Conservation (phyloP, 345 rosid species). For the Populus simonii region DNA sequence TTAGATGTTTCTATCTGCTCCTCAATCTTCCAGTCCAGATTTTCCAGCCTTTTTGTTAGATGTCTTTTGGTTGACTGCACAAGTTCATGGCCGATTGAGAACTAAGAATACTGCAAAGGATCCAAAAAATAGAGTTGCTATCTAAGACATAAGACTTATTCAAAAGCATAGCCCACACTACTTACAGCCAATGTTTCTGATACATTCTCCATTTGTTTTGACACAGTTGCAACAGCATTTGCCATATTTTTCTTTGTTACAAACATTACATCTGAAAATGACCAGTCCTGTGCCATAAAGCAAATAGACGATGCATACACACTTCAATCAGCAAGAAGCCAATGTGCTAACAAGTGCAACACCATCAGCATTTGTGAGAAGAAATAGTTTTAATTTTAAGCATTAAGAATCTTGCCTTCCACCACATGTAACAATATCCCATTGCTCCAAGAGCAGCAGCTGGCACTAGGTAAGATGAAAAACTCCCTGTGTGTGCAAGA, state of each 20-base stretch:
- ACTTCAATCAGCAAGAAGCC: not conserved
- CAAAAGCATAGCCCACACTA: slow-evolving; percentile 8
- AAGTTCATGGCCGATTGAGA: slow-evolving; percentile 7
- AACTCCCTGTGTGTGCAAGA: slow-evolving; percentile 44
- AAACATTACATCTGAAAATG: slow-evolving; percentile 83
- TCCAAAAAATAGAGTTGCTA: not conserved
- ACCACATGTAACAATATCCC: slow-evolving; percentile 96
- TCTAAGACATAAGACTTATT: not conserved
- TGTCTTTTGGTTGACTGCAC: slow-evolving; percentile 80
- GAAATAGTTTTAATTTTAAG: slow-evolving; percentile 8
- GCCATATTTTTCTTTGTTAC: slow-evolving; percentile 90
- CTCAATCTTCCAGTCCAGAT: slow-evolving; percentile 80
- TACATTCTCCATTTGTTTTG: slow-evolving; percentile 82
- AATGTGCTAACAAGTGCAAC: slow-evolving; percentile 7
- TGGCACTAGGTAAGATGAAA: slow-evolving; percentile 75
- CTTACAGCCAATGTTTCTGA: slow-evolving; percentile 71
- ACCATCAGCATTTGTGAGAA: not conserved
- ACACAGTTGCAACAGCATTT: slow-evolving; percentile 65
- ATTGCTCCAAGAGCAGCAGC: slow-evolving; percentile 93
- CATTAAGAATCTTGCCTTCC: slow-evolving; percentile 59
- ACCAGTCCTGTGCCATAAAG: slow-evolving; percentile 63
- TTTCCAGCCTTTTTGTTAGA: slow-evolving; percentile 67
- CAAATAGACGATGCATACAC: not conserved
- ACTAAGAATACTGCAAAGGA: slow-evolving; percentile 13
- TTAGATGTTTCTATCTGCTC: slow-evolving; percentile 71